phyloP scores from a whole-genome alignment of 2,329 filamentous ascomycete genomes.

The Curvularia lunata region DNA sequence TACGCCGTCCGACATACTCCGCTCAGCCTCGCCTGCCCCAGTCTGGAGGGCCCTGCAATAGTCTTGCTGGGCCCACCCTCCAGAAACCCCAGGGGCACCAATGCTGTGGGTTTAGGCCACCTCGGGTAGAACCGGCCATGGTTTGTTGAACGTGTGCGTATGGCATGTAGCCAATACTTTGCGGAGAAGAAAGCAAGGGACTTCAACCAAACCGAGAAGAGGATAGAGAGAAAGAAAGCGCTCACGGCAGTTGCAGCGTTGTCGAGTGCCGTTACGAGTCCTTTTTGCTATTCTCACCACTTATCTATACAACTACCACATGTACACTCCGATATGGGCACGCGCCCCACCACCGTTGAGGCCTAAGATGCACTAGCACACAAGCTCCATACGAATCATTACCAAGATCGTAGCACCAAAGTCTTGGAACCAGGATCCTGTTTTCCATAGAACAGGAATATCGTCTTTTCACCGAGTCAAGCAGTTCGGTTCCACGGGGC shows the following conservation, averaged over 20 bases:
- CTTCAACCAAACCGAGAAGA: background rate
- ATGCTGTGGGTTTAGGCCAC: background rate
- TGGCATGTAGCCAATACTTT: background rate
- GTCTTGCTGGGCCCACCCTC: background rate
- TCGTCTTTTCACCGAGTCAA: background rate
- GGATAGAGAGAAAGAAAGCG: background rate
- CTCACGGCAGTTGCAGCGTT: background rate
- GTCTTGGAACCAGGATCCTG: background rate
- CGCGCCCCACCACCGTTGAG: background rate
- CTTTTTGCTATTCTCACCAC: background rate
- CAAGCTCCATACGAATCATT: background rate
- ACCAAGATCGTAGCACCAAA: background rate
- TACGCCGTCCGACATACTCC: slow-evolving; percentile 16
- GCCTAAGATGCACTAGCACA: slow-evolving; percentile 1
- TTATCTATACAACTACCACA: background rate
- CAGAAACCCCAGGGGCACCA: slow-evolving; percentile 3
- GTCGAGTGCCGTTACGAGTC: background rate
- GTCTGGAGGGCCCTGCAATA: slow-evolving; percentile 5
- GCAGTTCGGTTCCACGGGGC: background rate
- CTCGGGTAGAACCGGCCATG: slow-evolving; percentile 6
- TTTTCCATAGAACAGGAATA: background rate
- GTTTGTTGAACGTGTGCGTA: background rate
- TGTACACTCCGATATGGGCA: background rate
- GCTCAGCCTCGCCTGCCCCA: slow-evolving; percentile 7
- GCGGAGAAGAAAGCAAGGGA: background rate